A percentile compares a stretch with the other conserved stretches of the same genome.
Conservation (phyloP, 2,329 filamentous ascomycete species). For the Aspergillus unguis region DNA sequence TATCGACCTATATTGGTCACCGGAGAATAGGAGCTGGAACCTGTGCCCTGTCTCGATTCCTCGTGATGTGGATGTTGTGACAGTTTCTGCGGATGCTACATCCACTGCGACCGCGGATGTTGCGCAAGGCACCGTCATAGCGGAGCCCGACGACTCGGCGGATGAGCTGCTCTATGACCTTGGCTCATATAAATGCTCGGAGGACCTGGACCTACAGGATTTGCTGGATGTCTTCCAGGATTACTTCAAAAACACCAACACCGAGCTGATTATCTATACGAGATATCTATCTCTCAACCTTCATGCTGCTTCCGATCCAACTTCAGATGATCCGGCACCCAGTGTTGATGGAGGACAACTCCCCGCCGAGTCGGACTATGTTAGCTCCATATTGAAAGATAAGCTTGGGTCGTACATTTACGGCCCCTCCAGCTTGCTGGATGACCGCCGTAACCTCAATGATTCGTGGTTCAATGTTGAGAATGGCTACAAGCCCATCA, state of each 20-base stretch:
- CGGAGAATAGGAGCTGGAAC: constrained; percentile 52
- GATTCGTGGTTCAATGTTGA: constrained; percentile 53
- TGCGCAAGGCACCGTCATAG: constrained; percentile 22
- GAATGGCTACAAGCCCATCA: constrained; percentile 44
- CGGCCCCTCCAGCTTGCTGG: constrained; percentile 48
- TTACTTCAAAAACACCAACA: constrained; percentile 53
- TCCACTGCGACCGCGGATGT: constrained; percentile 24
- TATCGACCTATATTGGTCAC: constrained; percentile 64
- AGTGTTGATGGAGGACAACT: constrained; percentile 42
- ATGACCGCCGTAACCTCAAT: constrained; percentile 57
- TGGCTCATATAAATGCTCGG: constrained; percentile 56
- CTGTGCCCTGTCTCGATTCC: constrained; percentile 60
- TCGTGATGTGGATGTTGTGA: constrained; percentile 21
- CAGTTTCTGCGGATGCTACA: constrained; percentile 21
- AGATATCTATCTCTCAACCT: constrained; percentile 57
- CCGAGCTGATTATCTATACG: constrained; percentile 54
- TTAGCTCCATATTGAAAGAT: constrained; percentile 48
- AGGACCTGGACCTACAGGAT: constrained; percentile 49
- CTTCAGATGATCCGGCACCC: constrained; percentile 39
- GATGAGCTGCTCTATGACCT: constrained; percentile 42
- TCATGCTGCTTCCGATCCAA: constrained; percentile 51
- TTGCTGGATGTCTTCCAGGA: constrained; percentile 51
- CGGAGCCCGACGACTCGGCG: constrained; percentile 19
- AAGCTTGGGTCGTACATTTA: constrained; percentile 54
- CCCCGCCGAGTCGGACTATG: constrained; percentile 43